phyloP scores from a whole-genome alignment of 108 stramenopile genomes.

The Cyclostephanos tholiformis region DNA sequence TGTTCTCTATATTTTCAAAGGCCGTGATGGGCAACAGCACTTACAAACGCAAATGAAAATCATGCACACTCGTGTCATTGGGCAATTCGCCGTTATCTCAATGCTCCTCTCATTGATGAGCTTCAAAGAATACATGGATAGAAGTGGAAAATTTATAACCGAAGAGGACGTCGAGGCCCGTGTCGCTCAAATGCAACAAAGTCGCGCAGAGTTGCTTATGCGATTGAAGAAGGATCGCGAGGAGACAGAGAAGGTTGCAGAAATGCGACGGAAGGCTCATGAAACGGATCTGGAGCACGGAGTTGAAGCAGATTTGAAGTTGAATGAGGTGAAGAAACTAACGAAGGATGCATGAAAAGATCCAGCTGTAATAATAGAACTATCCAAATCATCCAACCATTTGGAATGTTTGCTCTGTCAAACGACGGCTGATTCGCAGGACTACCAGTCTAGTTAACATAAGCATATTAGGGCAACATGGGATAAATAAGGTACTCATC shows the following conservation, averaged over 20 bases:
- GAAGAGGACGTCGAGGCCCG: constrained; percentile 66
- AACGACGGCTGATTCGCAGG: neutral
- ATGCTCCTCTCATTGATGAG: constrained; percentile 80
- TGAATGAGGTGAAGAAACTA: constrained; percentile 22
- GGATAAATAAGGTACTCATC: no score
- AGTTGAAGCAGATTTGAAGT: constrained; percentile 8
- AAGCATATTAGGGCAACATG: no score
- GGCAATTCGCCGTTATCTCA: constrained; percentile 79
- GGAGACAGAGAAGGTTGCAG: constrained; percentile 30
- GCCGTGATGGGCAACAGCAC: constrained; percentile 67
- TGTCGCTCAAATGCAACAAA: constrained; percentile 72
- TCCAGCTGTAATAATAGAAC: neutral
- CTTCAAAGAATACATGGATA: constrained; percentile 84
- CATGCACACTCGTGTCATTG: constrained; percentile 88
- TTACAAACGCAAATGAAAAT: constrained; percentile 66
- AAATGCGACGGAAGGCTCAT: constrained; percentile 43
- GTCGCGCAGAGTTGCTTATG: constrained; percentile 54
- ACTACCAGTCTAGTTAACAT: no score
- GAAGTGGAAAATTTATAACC: constrained; percentile 71
- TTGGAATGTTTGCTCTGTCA: no score
- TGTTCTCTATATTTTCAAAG: constrained; percentile 73
- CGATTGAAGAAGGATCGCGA: constrained; percentile 55
- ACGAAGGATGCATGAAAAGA: constrained; percentile 3
- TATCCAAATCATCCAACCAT: no score
- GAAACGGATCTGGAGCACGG: constrained; percentile 23